Conservation (phyloP, 2,329 filamentous ascomycete species). For the Sclerotinia trifoliorum region DNA sequence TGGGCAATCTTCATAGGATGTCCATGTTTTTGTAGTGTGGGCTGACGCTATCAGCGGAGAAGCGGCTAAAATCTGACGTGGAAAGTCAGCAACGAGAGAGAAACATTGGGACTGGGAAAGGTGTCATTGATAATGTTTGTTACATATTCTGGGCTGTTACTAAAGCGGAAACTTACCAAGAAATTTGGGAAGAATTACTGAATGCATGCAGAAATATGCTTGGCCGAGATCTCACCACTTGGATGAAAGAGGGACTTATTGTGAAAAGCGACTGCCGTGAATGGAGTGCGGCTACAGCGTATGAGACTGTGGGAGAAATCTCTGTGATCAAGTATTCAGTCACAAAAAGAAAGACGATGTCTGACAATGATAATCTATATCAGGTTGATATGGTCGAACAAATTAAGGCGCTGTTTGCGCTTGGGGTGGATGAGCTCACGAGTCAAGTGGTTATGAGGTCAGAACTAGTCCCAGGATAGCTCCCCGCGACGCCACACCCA, state of each 20-base stretch:
- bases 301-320: slow-evolving; percentile 8
- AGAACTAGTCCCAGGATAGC: neutral
- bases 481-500: neutral
- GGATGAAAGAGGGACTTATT: slow-evolving; percentile 14
- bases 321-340: neutral
- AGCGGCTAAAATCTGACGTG: neutral
- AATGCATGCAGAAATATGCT: neutral
- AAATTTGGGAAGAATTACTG: slow-evolving; percentile 4
- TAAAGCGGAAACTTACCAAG: neutral
- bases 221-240: slow-evolving; percentile 10
- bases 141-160: slow-evolving; percentile 5
- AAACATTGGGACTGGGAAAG: neutral
- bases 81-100: neutral
- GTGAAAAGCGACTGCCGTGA: slow-evolving; percentile 10
- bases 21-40: slow-evolving; percentile 9
- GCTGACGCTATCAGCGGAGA: neutral
- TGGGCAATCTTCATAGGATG: neutral
- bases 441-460: neutral
- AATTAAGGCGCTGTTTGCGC: neutral
- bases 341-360: neutral
- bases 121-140: slow-evolving; percentile 8
- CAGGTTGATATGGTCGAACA: neutral
- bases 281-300: slow-evolving; percentile 14
- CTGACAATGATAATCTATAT: neutral
- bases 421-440: neutral